A percentile compares a stretch with the other conserved stretches of the same genome.
Evolutionary conservation across 805 yeast genomes (phyloP).

Genomic region (Pichia deserticola): DNA sequence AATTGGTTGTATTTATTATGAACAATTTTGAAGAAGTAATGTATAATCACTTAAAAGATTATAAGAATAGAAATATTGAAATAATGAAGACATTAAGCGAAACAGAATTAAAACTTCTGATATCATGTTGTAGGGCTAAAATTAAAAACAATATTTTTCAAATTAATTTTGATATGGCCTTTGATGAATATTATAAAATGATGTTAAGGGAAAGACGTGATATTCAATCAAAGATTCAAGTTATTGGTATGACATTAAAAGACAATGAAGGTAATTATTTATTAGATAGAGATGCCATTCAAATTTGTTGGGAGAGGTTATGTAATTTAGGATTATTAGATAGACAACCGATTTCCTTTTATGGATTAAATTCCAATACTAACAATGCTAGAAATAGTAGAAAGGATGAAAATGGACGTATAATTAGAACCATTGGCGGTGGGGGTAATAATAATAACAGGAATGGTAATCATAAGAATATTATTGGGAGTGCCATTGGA

Average conservation of each 20-base stretch:
- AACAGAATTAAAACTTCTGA: slow-evolving; percentile 60
- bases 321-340: slow-evolving; percentile 8
- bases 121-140: slow-evolving; percentile 68
- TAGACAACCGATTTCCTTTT: not conserved
- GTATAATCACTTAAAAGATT: not conserved
- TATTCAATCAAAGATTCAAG: slow-evolving; percentile 13
- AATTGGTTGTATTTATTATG: slow-evolving; percentile 35
- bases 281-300: slow-evolving; percentile 7
- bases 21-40: slow-evolving; percentile 7
- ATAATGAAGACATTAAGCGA: slow-evolving; percentile 46
- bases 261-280: slow-evolving; percentile 1
- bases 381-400: not conserved
- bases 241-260: slow-evolving; percentile 11
- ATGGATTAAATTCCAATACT: not conserved
- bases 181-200: slow-evolving; percentile 64
- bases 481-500: not conserved
- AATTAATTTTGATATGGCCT: slow-evolving; percentile 71
- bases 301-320: slow-evolving; percentile 16
- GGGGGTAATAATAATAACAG: too few relatives aligned
- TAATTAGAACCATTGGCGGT: not conserved
- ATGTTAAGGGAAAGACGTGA: slow-evolving; percentile 38
- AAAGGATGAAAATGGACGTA: not conserved
- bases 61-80: slow-evolving; percentile 12
- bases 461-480: too few relatives aligned
- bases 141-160: slow-evolving; percentile 48